Evolutionary conservation across 352 stramenopile genomes (phyloP).

Genomic region (Phytopythium mirpurense): DNA sequence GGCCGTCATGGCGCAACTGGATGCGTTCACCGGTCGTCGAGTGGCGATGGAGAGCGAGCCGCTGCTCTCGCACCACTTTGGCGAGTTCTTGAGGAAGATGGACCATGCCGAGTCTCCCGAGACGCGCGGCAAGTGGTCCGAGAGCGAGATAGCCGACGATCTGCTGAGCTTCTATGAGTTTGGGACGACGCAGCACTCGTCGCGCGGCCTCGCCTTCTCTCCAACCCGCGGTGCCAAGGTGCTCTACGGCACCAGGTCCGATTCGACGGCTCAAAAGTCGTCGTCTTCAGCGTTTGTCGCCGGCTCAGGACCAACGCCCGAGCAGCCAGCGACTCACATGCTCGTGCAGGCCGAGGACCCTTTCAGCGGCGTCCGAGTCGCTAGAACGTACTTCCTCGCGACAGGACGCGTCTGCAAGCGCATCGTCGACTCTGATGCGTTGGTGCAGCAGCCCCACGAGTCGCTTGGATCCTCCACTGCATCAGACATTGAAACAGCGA

Average conservation of each 20-base stretch:
- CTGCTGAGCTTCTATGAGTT: conserved; percentile 79
- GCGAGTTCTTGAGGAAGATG: conserved; percentile 63
- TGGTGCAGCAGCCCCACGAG: conserved; percentile 23
- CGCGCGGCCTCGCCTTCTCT: conserved; percentile 24
- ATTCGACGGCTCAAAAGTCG: conserved; percentile 18
- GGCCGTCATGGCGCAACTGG: conserved; percentile 34
- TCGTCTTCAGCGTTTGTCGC: conserved; percentile 29
- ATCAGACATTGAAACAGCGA: neutral
- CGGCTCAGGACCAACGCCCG: conserved; percentile 18
- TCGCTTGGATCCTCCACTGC: neutral
- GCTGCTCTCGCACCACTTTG: conserved; percentile 50
- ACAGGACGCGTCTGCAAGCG: conserved; percentile 42
- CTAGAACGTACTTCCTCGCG: conserved; percentile 63
- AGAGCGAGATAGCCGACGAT: conserved; percentile 59
- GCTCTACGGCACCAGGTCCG: conserved; percentile 54
- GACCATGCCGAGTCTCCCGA: conserved; percentile 54
- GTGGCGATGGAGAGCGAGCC: conserved; percentile 47
- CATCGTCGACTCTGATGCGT: conserved; percentile 58
- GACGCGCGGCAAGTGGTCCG: conserved; percentile 28
- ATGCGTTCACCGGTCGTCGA: conserved; percentile 49
- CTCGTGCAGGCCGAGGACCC: conserved; percentile 65
- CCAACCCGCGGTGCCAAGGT: conserved; percentile 43
- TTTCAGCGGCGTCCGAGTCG: conserved; percentile 58
- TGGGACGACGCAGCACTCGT: conserved; percentile 58
- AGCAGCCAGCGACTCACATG: conserved; percentile 50